Percentiles rank a stretch among this genome's conserved stretches.
phyloP scores from a whole-genome alignment of 306 rosid species.

The Casuarina equisetifolia region DNA sequence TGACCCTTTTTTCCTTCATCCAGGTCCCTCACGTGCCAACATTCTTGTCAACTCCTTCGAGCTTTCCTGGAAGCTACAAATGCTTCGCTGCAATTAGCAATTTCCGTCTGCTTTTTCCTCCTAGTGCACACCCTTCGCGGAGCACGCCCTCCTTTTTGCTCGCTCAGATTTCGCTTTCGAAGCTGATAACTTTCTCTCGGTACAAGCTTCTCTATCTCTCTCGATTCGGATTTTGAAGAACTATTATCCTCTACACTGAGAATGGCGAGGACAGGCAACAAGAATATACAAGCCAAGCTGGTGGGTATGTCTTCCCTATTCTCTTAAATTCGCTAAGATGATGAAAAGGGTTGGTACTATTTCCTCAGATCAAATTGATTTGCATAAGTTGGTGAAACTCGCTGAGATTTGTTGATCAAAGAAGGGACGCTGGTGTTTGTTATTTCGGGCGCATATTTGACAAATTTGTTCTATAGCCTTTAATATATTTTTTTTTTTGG shows the following conservation, averaged over 20 bases:
- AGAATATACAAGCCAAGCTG: constrained; percentile 90
- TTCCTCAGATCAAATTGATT: not conserved
- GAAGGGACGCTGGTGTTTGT: not conserved
- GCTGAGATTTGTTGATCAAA: not conserved
- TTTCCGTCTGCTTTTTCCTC: constrained; percentile 7
- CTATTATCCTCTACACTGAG: constrained; percentile 10
- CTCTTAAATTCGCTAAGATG: not conserved
- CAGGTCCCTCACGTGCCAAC: not conserved
- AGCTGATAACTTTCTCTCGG: constrained; percentile 6
- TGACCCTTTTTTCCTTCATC: constrained; percentile 14
- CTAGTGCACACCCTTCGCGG: not conserved
- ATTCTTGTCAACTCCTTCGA: not conserved
- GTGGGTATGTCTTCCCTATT: constrained; percentile 78
- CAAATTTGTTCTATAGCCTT: not conserved
- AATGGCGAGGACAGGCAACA: constrained; percentile 67
- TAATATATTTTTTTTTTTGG: not conserved
- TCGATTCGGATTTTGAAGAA: not conserved
- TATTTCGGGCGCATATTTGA: not conserved
- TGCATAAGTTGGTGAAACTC: not conserved
- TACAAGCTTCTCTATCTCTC: not conserved
- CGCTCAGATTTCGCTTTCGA: constrained; percentile 26
- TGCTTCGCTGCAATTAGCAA: constrained; percentile 6
- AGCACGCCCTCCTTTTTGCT: not conserved
- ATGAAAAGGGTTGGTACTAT: not conserved
- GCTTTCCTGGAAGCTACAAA: constrained; percentile 20